phyloP scores from a whole-genome alignment of 495 filamentous ascomycete genomes.

The Letharia columbiana region DNA sequence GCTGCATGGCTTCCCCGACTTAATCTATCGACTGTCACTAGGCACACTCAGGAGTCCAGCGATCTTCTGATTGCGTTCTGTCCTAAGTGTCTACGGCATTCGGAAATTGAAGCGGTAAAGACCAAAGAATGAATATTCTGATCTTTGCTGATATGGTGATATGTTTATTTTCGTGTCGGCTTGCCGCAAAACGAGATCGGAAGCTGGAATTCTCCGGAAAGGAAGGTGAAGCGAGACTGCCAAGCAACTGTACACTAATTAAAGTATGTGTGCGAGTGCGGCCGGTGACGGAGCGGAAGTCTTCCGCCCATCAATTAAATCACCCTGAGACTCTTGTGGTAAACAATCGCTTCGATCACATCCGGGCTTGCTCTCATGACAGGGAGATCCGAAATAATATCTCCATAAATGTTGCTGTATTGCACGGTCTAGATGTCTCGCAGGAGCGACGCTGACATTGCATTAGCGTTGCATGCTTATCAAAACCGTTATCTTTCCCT shows the following conservation, averaged over 20 bases:
- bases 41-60: background rate
- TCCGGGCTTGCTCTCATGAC: background rate
- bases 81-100: background rate
- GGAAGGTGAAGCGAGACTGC: slow-evolving; percentile 3
- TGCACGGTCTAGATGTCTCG: background rate
- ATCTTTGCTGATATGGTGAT: background rate
- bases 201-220: background rate
- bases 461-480: slow-evolving; percentile 4
- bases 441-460: background rate
- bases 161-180: background rate
- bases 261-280: no score
- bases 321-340: no score
- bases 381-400: background rate
- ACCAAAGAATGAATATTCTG: background rate
- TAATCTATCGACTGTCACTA: no score
- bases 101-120: background rate
- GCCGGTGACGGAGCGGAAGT: background rate
- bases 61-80: background rate
- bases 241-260: background rate
- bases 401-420: no score
- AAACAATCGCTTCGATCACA: background rate
- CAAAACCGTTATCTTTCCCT: background rate
- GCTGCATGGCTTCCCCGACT: slow-evolving; percentile 17
- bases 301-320: background rate
- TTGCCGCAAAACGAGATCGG: background rate